Percentiles rank a stretch among this genome's conserved stretches.
Evolutionary conservation across 2,329 filamentous ascomycete species (phyloP).

Genomic region (Fusarium guadeloupense): DNA sequence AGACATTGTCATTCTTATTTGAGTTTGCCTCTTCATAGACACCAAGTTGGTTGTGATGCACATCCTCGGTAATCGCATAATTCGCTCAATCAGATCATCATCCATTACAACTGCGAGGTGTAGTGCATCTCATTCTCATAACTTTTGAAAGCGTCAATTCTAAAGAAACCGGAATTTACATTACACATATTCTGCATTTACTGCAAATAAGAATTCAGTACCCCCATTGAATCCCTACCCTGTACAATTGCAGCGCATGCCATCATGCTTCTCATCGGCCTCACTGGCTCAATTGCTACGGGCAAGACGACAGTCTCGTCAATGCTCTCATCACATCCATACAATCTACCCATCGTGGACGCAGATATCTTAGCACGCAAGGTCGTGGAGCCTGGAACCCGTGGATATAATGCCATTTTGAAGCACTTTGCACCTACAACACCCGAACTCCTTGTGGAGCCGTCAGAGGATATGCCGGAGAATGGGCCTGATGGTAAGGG

Average conservation of each 20-base stretch:
- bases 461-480: conserved; percentile 60
- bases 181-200: neutral
- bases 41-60: neutral
- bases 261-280: conserved; percentile 88
- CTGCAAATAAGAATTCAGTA: neutral
- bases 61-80: neutral
- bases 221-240: neutral
- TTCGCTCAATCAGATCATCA: neutral
- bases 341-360: conserved; percentile 91
- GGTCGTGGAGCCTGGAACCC: conserved; percentile 91
- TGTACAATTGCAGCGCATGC: neutral
- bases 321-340: conserved; percentile 80
- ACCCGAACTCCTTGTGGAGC: conserved; percentile 80
- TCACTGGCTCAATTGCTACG: conserved; percentile 97
- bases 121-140: neutral
- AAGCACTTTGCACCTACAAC: conserved; percentile 82
- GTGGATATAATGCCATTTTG: conserved; percentile 85
- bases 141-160: neutral
- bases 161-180: neutral
- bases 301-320: conserved; percentile 96
- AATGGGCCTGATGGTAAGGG: conserved; percentile 68
- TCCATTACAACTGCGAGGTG: neutral
- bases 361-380: conserved; percentile 91
- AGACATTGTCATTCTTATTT: neutral
- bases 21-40: neutral